Percentiles rank a stretch among this genome's conserved stretches.
phyloP scores from a whole-genome alignment of 2,329 filamentous ascomycete genomes.

The Calonectria montana region DNA sequence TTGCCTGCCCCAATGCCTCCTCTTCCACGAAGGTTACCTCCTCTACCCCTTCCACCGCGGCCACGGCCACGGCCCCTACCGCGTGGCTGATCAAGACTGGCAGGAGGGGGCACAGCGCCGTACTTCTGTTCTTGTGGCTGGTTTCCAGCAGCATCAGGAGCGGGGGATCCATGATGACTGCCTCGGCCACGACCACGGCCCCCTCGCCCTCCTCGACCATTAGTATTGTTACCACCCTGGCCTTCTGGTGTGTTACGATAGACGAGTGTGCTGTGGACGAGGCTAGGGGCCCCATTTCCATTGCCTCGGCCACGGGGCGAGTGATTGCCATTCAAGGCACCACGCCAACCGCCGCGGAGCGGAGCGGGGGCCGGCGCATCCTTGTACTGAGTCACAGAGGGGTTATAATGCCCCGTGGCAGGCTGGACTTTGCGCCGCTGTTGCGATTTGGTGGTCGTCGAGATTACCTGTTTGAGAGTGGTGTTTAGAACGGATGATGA shows the following conservation, averaged over 20 bases:
- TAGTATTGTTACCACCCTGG: slow-evolving; percentile 44
- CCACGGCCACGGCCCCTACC: slow-evolving; percentile 54
- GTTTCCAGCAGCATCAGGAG: slow-evolving; percentile 30
- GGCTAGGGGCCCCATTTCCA: slow-evolving; percentile 52
- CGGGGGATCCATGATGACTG: slow-evolving; percentile 36
- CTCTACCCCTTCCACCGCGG: slow-evolving; percentile 54
- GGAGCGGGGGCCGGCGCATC: slow-evolving; percentile 67
- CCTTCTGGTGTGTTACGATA: slow-evolving; percentile 57
- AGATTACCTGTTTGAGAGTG: slow-evolving; percentile 82
- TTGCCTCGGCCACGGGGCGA: slow-evolving; percentile 55
- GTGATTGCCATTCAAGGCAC: slow-evolving; percentile 62
- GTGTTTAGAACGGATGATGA: slow-evolving; percentile 91
- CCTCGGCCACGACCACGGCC: slow-evolving; percentile 50
- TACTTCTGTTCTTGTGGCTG: slow-evolving; percentile 52
- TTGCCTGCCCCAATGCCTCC: slow-evolving; percentile 42
- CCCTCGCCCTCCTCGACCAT: slow-evolving; percentile 39
- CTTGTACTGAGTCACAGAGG: slow-evolving; percentile 71
- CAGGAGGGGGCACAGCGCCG: slow-evolving; percentile 70
- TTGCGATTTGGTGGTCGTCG: slow-evolving; percentile 64
- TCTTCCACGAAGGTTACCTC: slow-evolving; percentile 49
- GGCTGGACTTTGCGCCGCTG: slow-evolving; percentile 62
- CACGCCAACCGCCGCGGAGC: slow-evolving; percentile 68
- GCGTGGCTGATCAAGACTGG: slow-evolving; percentile 61
- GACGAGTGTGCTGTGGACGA: slow-evolving; percentile 65
- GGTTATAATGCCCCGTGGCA: slow-evolving; percentile 62